A percentile compares a stretch with the other conserved stretches of the same genome.
These are phyloP conservation scores for Aspergillus japonicus DNA, from an alignment of 2,329 filamentous ascomycete genomes.

Conservation along the genomic window DNA sequence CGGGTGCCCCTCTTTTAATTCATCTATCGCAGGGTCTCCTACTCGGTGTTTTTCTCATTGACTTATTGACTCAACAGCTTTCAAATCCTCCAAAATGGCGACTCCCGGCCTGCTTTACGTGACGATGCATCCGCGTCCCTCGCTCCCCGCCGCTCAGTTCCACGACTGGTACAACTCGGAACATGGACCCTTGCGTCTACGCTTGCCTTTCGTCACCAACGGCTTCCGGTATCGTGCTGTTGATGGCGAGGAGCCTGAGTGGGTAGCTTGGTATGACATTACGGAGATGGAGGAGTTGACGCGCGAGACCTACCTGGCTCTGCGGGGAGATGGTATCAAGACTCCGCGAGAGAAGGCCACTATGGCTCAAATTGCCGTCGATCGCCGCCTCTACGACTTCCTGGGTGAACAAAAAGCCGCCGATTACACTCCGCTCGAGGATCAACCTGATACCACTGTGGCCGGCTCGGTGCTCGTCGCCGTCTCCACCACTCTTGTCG, in stretches of 20 bases:
- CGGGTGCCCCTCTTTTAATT: not conserved
- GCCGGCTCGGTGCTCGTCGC: constrained; percentile 62
- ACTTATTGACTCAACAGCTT: not conserved
- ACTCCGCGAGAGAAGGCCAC: constrained; percentile 60
- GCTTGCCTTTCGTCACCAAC: constrained; percentile 70
- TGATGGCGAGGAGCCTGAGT: constrained; percentile 64
- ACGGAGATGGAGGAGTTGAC: constrained; percentile 70
- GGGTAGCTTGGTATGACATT: constrained; percentile 80
- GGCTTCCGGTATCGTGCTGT: constrained; percentile 75
- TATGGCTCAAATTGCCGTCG: constrained; percentile 66
- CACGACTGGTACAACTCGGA: constrained; percentile 96
- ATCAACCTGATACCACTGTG: constrained; percentile 58
- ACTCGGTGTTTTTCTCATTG: not conserved
- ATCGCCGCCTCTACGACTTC: constrained; percentile 69
- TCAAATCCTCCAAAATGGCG: constrained; percentile 26
- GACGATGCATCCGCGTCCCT: constrained; percentile 75
- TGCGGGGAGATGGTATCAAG: constrained; percentile 50
- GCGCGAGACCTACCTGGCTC: constrained; percentile 61
- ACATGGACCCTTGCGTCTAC: constrained; percentile 77
- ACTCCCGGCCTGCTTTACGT: constrained; percentile 74
- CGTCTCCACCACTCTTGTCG: constrained; percentile 59
- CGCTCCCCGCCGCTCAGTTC: constrained; percentile 67
- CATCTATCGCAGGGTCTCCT: not conserved
- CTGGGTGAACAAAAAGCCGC: constrained; percentile 56
- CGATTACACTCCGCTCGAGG: constrained; percentile 61